Conservation (phyloP, 1,284 basidiomycete species). For the Boletus albobrunnescens region DNA sequence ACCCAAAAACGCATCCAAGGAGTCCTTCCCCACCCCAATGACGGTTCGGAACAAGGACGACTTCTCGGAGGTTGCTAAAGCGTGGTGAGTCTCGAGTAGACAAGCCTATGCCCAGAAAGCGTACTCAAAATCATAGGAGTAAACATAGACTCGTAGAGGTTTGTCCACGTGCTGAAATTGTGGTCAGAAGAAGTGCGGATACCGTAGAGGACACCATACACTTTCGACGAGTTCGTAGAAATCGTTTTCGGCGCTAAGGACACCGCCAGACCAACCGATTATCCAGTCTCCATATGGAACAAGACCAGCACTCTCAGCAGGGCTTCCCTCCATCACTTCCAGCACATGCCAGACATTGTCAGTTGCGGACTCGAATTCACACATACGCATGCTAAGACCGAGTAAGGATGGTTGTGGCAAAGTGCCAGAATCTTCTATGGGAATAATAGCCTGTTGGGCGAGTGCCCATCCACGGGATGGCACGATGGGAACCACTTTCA, state of each 20-base stretch:
- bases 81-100: constrained; percentile 9
- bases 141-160: constrained; percentile 90
- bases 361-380: constrained; percentile 79
- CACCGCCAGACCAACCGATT: constrained; percentile 93
- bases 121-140: constrained; percentile 96
- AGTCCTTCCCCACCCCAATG: constrained; percentile 96
- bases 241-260: constrained; percentile 87
- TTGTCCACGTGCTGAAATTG: constrained; percentile 80
- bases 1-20: constrained; percentile 92
- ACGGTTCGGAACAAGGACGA: constrained; percentile 88
- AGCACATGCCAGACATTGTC: constrained; percentile 98
- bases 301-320: constrained; percentile 85
- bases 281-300: constrained; percentile 90
- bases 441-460: constrained; percentile 36
- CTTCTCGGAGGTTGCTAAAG: constrained; percentile 80
- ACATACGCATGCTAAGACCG: constrained; percentile 90
- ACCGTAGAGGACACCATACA: constrained; percentile 43
- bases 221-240: constrained; percentile 96
- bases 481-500: constrained; percentile 73
- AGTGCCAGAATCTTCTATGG: constrained; percentile 35
- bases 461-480: constrained; percentile 85
- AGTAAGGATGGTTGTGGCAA: constrained; percentile 74
- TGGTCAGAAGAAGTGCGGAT: constrained; percentile 11
- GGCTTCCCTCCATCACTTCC: constrained; percentile 93
- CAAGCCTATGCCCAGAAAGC: constrained; percentile 32